Base-by-base conservation (phyloP, 1,284 basidiomycete species). In the Malassezia restricta region DNA sequence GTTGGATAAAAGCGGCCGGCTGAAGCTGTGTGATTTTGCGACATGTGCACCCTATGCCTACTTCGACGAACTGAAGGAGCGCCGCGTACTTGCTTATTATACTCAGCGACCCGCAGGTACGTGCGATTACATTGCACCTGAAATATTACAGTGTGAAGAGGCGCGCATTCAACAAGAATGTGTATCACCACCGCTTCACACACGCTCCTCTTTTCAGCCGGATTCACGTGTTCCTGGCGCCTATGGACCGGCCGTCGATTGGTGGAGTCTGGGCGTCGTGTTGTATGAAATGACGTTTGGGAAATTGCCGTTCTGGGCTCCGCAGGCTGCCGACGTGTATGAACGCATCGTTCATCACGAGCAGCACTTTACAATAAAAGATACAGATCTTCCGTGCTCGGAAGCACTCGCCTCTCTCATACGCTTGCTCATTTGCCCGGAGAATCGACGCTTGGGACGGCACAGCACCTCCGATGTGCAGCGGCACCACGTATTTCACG, bases 1-100 rank as follows among this genome's bases (percentile, higher is more conserved):
- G 24, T 54, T 73, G 15, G 62, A 67, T 41, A 44, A 47, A 15
- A 57, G 54, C 11, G 70, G 70, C 15, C 70, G 70, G 39, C 60
- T 73, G 43, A 65, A 69, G 45, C 59, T 73, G 29, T 73, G 70
- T 54, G 70, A 73, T 60, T 69, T 73, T 55, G 62, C 62, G 15
- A 67, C 63, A 39, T 64, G 68, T 2, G 70, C 70, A 12, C 70
- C 70, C 14, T 67, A 65, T 40, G 62, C 65, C 40, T n/a, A 41
- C 8, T 71, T 68, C 54, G 27, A 28, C 17, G 47, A 20, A n/a
- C 33, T 24, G 8, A 24, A 24, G 24, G 31, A 39, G 27, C 55
- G 40, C 30, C 58, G 68, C 17, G 62, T 72, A 5, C 66, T 64
- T 50, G 50, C 55, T 0, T 67, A 63, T 54, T 66, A 64, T 51